Conservation (phyloP, 257 asterid species). For the Solanum chiquidenum region DNA sequence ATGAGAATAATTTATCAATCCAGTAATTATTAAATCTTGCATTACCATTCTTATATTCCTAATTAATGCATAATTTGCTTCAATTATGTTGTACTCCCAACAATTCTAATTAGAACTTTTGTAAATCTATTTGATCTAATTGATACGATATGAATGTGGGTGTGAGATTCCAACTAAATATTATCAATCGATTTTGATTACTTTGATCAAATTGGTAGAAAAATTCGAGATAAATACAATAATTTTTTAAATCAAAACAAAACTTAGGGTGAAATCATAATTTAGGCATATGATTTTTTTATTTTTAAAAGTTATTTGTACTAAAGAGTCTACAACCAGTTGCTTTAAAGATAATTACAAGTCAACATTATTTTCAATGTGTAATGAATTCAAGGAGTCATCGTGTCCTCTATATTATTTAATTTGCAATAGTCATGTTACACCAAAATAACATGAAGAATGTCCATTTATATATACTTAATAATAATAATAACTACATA, state of each 20-base stretch:
- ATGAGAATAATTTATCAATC: neutral
- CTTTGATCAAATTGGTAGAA: neutral
- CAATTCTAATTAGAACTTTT: neutral
- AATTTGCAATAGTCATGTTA: neutral
- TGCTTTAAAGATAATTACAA: neutral
- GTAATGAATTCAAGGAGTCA: neutral
- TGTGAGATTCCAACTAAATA: no score
- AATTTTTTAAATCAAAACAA: no score
- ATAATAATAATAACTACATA: neutral
- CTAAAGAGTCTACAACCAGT: neutral
- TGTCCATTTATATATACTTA: neutral
- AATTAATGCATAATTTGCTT: neutral
- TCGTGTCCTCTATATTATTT: neutral
- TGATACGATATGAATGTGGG: no score
- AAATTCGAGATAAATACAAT: neutral
- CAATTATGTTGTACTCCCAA: neutral
- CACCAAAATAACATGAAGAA: neutral
- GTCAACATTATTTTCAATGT: neutral
- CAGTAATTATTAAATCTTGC: neutral
- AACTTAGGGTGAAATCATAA: neutral
- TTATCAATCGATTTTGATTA: neutral
- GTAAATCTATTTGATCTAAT: neutral
- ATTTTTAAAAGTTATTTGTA: neutral
- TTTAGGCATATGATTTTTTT: neutral
- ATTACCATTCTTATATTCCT: neutral